Percentiles rank a stretch among this genome's conserved stretches.
Conservation (phyloP, 371 early-diverging fungal species). For the Batrachochytrium dendrobatidis region DNA sequence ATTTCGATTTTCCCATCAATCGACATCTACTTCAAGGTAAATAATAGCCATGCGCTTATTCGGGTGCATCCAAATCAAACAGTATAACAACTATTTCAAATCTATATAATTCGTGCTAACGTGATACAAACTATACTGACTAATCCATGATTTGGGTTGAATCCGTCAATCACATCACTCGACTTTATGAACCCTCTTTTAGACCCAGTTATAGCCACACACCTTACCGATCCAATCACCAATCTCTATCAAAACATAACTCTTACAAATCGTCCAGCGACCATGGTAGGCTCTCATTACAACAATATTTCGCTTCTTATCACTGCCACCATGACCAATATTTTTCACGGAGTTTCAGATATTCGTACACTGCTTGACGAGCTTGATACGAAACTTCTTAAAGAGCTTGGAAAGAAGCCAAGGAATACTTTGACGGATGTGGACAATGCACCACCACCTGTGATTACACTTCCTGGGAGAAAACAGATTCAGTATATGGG, state of each 20-base stretch:
- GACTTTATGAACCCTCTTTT: not conserved
- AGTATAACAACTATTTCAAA: too few species aligned
- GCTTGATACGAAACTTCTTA: not conserved
- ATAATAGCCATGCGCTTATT: not conserved
- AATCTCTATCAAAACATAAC: not conserved
- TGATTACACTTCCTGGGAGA: not conserved
- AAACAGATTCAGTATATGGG: not conserved
- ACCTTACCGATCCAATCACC: not conserved
- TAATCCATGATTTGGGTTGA: too few species aligned
- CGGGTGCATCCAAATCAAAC: not conserved
- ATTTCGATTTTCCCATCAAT: not conserved
- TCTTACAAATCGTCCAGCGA: not conserved
- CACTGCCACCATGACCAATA: not conserved
- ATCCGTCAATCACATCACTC: not conserved
- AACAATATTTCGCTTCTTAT: not conserved
- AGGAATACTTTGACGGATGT: not conserved
- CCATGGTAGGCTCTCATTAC: not conserved
- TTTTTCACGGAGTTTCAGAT: not conserved
- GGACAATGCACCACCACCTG: not conserved
- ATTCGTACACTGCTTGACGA: not conserved
- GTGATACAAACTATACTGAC: too few species aligned
- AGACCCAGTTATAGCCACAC: not conserved
- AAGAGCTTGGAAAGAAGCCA: not conserved
- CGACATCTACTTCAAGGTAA: not conserved
- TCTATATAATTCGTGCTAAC: too few species aligned